Conservation (phyloP, 2,329 filamentous ascomycete genomes). For the Sphaerulina vaccinii region DNA sequence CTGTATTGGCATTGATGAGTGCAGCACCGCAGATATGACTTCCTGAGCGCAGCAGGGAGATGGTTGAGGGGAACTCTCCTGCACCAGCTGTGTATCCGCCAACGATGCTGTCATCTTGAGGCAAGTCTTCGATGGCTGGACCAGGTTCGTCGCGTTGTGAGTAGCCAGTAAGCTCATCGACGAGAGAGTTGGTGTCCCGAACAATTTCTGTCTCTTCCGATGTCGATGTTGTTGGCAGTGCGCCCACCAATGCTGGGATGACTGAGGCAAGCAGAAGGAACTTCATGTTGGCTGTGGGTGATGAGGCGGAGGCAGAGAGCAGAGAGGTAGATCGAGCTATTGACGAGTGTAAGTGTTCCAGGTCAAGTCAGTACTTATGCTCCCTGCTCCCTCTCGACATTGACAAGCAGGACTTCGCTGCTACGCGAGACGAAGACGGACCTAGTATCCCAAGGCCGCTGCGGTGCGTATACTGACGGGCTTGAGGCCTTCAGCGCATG, state of each 20-base stretch:
- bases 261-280: neutral
- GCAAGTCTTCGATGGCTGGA: neutral
- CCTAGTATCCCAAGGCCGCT: too few relatives aligned
- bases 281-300: neutral
- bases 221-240: neutral
- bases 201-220: neutral
- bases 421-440: too few relatives aligned
- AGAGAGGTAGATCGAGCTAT: too few relatives aligned
- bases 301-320: too few relatives aligned
- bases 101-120: neutral
- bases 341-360: too few relatives aligned
- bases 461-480: too few relatives aligned
- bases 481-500: too few relatives aligned
- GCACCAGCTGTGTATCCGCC: neutral
- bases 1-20: slow-evolving; percentile 3
- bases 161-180: neutral
- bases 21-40: neutral
- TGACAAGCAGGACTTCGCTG: too few relatives aligned
- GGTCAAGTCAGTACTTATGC: too few relatives aligned
- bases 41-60: neutral
- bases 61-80: neutral
- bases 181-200: neutral
- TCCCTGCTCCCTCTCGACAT: too few relatives aligned
- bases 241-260: neutral
- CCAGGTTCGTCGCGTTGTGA: neutral